phyloP scores from a whole-genome alignment of 1,284 basidiomycete genomes.

The Lignosus rhinocerotis region DNA sequence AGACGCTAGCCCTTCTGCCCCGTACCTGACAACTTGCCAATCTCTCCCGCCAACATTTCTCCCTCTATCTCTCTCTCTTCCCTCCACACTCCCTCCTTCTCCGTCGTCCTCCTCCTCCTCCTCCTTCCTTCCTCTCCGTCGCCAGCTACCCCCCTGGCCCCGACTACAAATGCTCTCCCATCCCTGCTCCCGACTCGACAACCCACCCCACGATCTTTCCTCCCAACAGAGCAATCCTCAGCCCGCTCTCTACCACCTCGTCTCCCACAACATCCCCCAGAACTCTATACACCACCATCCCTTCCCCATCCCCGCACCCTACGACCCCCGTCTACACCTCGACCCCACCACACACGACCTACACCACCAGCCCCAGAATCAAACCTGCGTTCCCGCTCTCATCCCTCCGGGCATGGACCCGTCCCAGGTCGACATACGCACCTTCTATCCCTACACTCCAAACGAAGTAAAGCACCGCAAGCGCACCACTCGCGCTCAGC shows the following conservation, averaged over 20 bases:
- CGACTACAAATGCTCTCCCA: constrained; percentile 19
- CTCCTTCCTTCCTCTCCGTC: not conserved
- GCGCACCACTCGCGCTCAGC: constrained; percentile 80
- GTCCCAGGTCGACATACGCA: constrained; percentile 59
- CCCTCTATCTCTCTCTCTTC: constrained; percentile 12
- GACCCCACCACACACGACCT: constrained; percentile 10
- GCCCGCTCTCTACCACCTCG: constrained; percentile 20
- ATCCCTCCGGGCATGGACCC: constrained; percentile 61
- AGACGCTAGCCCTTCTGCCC: constrained; percentile 1
- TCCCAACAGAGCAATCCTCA: constrained; percentile 6
- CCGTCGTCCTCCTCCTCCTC: constrained; percentile 7
- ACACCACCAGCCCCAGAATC: constrained; percentile 19
- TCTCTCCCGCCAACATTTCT: constrained; percentile 12
- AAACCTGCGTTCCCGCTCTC: constrained; percentile 46
- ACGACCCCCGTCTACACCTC: constrained; percentile 12
- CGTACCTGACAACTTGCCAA: constrained; percentile 13
- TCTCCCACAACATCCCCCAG: constrained; percentile 13
- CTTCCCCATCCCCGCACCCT: constrained; percentile 15
- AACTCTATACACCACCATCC: constrained; percentile 21
- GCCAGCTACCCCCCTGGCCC: not conserved
- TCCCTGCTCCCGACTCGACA: constrained; percentile 7
- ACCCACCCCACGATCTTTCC: constrained; percentile 20
- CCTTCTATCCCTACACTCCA: constrained; percentile 82
- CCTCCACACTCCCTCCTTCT: constrained; percentile 1
- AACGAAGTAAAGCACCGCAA: constrained; percentile 91